These are phyloP conservation scores for Rosa multiflora DNA, from an alignment of 306 rosid genomes.

Conservation along the genomic window DNA sequence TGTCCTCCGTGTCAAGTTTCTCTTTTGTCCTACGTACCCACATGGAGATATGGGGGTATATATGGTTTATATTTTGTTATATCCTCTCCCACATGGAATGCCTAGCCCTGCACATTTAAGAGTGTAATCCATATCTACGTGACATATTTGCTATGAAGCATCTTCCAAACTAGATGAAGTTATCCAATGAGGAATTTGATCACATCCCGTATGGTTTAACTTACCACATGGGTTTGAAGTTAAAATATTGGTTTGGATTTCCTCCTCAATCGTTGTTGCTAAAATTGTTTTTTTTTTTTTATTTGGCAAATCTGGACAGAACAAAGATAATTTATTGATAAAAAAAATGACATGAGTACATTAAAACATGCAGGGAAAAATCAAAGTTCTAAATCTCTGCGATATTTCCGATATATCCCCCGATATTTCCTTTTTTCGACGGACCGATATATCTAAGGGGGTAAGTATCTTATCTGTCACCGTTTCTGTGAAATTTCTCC, in stretches of 20 bases:
- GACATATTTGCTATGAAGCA: slow-evolving; percentile 14
- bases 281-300: no score
- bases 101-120: background rate
- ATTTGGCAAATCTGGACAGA: no score
- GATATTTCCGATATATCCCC: no score
- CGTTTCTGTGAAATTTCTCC: no score
- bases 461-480: no score
- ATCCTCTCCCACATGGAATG: slow-evolving; percentile 19
- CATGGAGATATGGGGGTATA: slow-evolving; percentile 12
- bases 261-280: background rate
- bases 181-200: background rate
- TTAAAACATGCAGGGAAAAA: no score
- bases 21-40: slow-evolving; percentile 8
- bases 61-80: slow-evolving; percentile 13
- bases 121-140: background rate
- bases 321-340: no score
- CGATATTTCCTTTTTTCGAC: no score
- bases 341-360: no score
- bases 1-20: slow-evolving; percentile 30
- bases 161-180: background rate
- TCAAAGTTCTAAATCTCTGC: no score
- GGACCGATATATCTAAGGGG: no score
- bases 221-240: background rate
- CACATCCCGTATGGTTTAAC: background rate
- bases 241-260: no score